These are phyloP conservation scores for Phialophora expanda DNA, from an alignment of 2,329 filamentous ascomycete species.

Conservation along the genomic window DNA sequence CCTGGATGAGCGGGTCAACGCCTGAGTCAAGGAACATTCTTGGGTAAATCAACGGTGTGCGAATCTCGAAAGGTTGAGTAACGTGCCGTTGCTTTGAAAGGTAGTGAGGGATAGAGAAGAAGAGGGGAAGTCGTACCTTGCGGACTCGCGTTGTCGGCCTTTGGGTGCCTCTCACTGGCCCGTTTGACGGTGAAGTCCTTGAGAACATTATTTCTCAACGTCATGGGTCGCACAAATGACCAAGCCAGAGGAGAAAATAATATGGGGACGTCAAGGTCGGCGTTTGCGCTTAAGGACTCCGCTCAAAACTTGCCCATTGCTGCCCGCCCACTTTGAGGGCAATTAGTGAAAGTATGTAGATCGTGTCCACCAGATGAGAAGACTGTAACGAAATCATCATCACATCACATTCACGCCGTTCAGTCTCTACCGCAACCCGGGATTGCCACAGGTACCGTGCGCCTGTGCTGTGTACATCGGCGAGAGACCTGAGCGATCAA, in stretches of 20 bases:
- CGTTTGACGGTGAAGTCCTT: constrained; percentile 7
- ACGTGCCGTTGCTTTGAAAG: background rate
- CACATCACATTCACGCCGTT: background rate
- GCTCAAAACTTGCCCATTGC: background rate
- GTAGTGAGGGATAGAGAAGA: background rate
- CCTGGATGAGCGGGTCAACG: constrained; percentile 18
- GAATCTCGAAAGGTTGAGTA: background rate
- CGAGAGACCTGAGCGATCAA: background rate
- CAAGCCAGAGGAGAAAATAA: constrained; percentile 12
- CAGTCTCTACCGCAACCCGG: background rate
- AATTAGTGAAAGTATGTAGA: background rate
- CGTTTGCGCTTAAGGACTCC: constrained; percentile 3
- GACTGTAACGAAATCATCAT: background rate
- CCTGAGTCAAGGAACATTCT: constrained; percentile 6
- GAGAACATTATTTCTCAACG: background rate
- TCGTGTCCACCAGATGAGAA: constrained; percentile 2
- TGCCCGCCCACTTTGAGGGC: background rate
- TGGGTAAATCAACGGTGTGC: constrained; percentile 16
- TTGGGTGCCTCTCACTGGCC: background rate
- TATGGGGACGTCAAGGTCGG: background rate
- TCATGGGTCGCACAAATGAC: constrained; percentile 16
- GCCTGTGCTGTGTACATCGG: constrained; percentile 3
- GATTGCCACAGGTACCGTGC: background rate
- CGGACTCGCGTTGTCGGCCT: background rate
- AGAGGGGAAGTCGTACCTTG: background rate